Evolutionary conservation across 805 yeast species (phyloP).

Genomic region (Ogataea thermomethanolica): DNA sequence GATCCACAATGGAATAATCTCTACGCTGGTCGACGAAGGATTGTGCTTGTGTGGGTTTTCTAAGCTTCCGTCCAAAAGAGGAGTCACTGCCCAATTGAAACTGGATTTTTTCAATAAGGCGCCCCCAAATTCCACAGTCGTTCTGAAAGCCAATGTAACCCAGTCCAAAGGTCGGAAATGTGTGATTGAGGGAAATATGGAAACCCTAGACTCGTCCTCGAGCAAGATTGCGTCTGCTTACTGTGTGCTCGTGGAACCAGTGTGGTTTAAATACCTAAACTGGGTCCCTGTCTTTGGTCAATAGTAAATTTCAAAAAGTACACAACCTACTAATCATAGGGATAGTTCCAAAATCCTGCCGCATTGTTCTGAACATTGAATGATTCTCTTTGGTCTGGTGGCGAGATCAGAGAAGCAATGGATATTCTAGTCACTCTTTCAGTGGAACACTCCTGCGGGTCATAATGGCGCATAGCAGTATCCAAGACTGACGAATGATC

Average conservation of each 20-base stretch:
- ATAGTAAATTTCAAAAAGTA: background rate
- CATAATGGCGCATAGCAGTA: background rate
- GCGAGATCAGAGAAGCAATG: slow-evolving; percentile 20
- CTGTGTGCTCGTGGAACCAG: slow-evolving; percentile 80
- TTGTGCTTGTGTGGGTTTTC: slow-evolving; percentile 85
- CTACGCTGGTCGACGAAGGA: slow-evolving; percentile 81
- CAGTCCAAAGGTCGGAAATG: slow-evolving; percentile 78
- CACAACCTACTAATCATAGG: background rate
- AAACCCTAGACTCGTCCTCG: slow-evolving; percentile 37
- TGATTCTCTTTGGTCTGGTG: background rate
- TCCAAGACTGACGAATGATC: background rate
- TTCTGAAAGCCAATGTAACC: slow-evolving; percentile 62
- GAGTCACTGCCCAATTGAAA: slow-evolving; percentile 80
- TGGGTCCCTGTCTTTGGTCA: slow-evolving; percentile 45
- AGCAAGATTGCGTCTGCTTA: slow-evolving; percentile 49
- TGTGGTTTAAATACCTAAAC: slow-evolving; percentile 72
- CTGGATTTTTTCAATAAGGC: slow-evolving; percentile 62
- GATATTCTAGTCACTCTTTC: slow-evolving; percentile 15
- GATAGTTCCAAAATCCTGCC: background rate
- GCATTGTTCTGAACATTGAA: slow-evolving; percentile 3
- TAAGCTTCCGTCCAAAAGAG: slow-evolving; percentile 70
- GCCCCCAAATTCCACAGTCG: slow-evolving; percentile 58
- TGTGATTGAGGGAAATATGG: slow-evolving; percentile 64
- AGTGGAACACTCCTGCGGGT: slow-evolving; percentile 1
- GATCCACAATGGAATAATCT: slow-evolving; percentile 76